These are phyloP conservation scores for Ajuga chamaepitys DNA, from an alignment of 257 asterid species.

Conservation along the genomic window DNA sequence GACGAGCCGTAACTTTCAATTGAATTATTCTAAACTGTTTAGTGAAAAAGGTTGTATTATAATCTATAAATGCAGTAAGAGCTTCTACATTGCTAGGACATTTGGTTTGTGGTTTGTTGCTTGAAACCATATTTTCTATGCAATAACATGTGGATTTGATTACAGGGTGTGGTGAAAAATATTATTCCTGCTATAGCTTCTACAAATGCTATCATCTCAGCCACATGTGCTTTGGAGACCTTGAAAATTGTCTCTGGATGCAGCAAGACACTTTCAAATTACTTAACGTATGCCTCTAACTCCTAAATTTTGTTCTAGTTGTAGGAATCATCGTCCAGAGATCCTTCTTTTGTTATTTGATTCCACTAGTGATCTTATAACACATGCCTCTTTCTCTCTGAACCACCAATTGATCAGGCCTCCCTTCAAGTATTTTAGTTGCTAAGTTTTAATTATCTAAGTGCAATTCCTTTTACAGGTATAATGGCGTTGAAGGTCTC, in stretches of 20 bases:
- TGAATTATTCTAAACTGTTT: neutral
- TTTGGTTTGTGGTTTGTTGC: neutral
- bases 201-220: conserved; percentile 92
- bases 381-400: neutral
- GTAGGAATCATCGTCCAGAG: neutral
- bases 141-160: conserved; percentile 6
- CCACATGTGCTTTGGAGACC: conserved; percentile 96
- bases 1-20: neutral
- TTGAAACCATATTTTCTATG: conserved; percentile 2
- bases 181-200: conserved; percentile 99
- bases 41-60: conserved; percentile 4
- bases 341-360: neutral
- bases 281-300: conserved; percentile 58
- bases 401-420: neutral
- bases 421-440: neutral
- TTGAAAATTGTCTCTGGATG: conserved; percentile 93
- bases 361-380: neutral
- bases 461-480: conserved; percentile 34
- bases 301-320: neutral
- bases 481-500: conserved; percentile 94
- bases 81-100: neutral
- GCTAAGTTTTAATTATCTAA: neutral
- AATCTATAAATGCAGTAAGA: neutral
- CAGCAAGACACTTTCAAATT: conserved; percentile 78
- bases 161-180: conserved; percentile 97